Conservation (phyloP, 352 stramenopile genomes). For the Phytopythium oedochilum region DNA sequence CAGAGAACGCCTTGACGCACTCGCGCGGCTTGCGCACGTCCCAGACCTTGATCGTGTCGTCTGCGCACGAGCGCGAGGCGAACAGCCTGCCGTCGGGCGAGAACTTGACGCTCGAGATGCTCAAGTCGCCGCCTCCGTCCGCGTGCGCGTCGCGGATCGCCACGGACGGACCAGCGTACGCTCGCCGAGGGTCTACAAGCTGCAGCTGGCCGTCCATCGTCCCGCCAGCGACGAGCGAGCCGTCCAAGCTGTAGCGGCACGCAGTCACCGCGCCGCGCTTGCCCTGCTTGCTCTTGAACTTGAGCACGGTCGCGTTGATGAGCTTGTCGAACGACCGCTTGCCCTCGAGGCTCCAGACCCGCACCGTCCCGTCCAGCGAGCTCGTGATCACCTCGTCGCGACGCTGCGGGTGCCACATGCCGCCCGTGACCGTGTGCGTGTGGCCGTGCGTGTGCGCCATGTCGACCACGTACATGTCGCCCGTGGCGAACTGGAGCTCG, state of each 20-base stretch:
- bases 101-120: slow-evolving; percentile 73
- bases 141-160: slow-evolving; percentile 69
- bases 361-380: slow-evolving; percentile 75
- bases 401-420: slow-evolving; percentile 59
- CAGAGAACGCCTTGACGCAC: slow-evolving; percentile 54
- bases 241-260: slow-evolving; percentile 65
- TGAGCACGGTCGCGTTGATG: slow-evolving; percentile 79
- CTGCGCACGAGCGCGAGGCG: slow-evolving; percentile 63
- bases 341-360: slow-evolving; percentile 64
- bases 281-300: slow-evolving; percentile 74
- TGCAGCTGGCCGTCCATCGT: slow-evolving; percentile 81
- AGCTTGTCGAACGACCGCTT: slow-evolving; percentile 74
- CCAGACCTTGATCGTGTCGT: slow-evolving; percentile 83
- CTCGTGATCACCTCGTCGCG: slow-evolving; percentile 79
- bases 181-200: slow-evolving; percentile 67
- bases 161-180: slow-evolving; percentile 56
- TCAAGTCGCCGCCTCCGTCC: slow-evolving; percentile 60
- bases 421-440: slow-evolving; percentile 68
- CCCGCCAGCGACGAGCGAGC: slow-evolving; percentile 48
- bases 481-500: slow-evolving; percentile 75
- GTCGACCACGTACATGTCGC: slow-evolving; percentile 86
- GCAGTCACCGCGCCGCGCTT: slow-evolving; percentile 70
- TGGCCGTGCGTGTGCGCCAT: slow-evolving; percentile 84
- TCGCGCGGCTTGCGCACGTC: slow-evolving; percentile 60
- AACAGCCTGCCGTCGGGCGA: slow-evolving; percentile 58